Percentiles rank a stretch among this genome's conserved stretches.
Evolutionary conservation across 2,329 filamentous ascomycete species (phyloP).

Genomic region (Aspergillus sergii): DNA sequence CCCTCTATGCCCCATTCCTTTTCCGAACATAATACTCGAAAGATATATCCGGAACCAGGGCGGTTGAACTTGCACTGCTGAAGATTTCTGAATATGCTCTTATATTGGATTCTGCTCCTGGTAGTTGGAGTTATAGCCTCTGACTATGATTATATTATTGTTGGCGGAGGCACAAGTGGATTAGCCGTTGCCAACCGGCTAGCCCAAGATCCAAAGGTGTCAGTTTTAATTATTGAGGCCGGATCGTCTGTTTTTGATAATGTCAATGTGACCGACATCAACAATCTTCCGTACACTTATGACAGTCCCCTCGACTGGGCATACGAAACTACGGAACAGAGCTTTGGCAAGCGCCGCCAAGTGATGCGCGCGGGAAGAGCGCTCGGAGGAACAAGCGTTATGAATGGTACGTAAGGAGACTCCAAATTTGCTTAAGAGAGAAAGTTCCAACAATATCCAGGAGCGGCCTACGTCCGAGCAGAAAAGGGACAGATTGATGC

Average conservation of each 20-base stretch:
- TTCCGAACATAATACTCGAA: neutral
- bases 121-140: neutral
- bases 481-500: conserved; percentile 39
- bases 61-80: neutral
- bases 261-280: neutral
- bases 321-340: neutral
- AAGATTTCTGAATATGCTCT: neutral
- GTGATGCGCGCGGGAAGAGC: conserved; percentile 46
- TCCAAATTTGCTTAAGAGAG: neutral
- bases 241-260: neutral
- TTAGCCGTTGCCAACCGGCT: neutral
- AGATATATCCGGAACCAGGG: neutral
- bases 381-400: conserved; percentile 45
- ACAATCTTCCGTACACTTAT: neutral
- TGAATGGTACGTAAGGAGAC: conserved; percentile 39
- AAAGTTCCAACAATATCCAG: conserved; percentile 16
- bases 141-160: neutral
- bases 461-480: conserved; percentile 41
- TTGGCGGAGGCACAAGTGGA: neutral
- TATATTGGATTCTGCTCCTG: neutral
- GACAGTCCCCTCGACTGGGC: neutral
- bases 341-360: neutral
- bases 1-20: neutral
- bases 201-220: neutral
- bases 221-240: neutral